These are phyloP conservation scores for Selaginella tamariscina DNA, from an alignment of 75 land plant genomes.

Conservation along the genomic window DNA sequence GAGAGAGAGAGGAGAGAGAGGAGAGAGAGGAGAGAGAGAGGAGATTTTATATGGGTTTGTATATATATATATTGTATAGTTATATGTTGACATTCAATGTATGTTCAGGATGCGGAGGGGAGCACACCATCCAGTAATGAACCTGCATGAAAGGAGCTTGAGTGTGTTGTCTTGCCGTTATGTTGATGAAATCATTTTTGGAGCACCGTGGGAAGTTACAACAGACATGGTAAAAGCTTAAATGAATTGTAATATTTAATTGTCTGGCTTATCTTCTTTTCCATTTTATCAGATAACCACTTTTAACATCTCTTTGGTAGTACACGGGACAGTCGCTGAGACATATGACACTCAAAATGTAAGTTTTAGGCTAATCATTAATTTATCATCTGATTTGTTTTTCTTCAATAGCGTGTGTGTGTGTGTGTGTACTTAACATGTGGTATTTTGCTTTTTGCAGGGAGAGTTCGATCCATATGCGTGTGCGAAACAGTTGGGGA, in stretches of 20 bases:
- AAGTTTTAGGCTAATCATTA: conserved; percentile 15
- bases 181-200: conserved; percentile 96
- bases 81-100: neutral
- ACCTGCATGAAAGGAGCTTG: conserved; percentile 90
- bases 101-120: conserved; percentile 64
- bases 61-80: neutral
- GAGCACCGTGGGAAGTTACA: conserved; percentile 92
- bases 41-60: no score
- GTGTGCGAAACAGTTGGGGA: conserved; percentile 66
- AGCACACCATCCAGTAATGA: conserved; percentile 93
- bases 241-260: neutral
- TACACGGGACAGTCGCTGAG: conserved; percentile 91
- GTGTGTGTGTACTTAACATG: neutral
- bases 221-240: conserved; percentile 64
- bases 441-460: conserved; percentile 26
- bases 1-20: no score
- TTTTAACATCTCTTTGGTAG: conserved; percentile 90
- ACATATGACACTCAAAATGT: conserved; percentile 48
- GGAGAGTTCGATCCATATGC: conserved; percentile 62
- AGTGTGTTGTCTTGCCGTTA: conserved; percentile 96
- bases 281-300: conserved; percentile 66
- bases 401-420: neutral
- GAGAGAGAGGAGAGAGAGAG: no score
- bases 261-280: neutral
- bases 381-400: neutral